Percentiles rank a stretch among this genome's conserved stretches.
phyloP scores from a whole-genome alignment of 805 yeast species.

The Huiozyma sinensis region DNA sequence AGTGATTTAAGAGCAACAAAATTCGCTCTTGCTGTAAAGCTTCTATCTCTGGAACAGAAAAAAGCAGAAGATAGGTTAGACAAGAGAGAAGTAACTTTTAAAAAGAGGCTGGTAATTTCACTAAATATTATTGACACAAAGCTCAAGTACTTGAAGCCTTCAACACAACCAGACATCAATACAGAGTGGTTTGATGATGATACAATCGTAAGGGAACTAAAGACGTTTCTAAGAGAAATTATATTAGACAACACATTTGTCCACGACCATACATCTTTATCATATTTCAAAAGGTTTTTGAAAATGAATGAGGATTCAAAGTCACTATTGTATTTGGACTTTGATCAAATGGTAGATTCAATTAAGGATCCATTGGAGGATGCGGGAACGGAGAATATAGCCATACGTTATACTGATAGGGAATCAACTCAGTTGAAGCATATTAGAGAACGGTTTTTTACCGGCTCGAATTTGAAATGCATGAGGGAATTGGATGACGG shows the following conservation, averaged over 20 bases:
- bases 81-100: slow-evolving; percentile 3
- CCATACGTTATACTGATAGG: slow-evolving; percentile 12
- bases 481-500: slow-evolving; percentile 15
- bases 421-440: slow-evolving; percentile 24
- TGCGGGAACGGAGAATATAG: slow-evolving; percentile 24
- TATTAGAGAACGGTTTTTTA: slow-evolving; percentile 7
- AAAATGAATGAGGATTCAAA: slow-evolving; percentile 1
- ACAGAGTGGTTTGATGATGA: slow-evolving; percentile 2
- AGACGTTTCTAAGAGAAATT: slow-evolving; percentile 9
- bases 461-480: slow-evolving; percentile 12
- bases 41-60: slow-evolving; percentile 8
- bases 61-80: not conserved
- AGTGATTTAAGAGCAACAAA: slow-evolving; percentile 12
- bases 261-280: slow-evolving; percentile 9
- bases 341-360: slow-evolving; percentile 57
- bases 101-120: slow-evolving; percentile 15
- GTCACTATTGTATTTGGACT: slow-evolving; percentile 35
- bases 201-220: slow-evolving; percentile 9
- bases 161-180: not conserved
- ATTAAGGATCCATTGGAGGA: slow-evolving; percentile 62
- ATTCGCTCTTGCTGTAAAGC: slow-evolving; percentile 10
- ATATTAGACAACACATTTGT: slow-evolving; percentile 13
- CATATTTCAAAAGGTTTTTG: slow-evolving; percentile 12
- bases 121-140: slow-evolving; percentile 21
- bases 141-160: slow-evolving; percentile 5